Base-by-base conservation (phyloP, 1,139 yeast genomes). In the Saccharomycopsis crataegensis region DNA sequence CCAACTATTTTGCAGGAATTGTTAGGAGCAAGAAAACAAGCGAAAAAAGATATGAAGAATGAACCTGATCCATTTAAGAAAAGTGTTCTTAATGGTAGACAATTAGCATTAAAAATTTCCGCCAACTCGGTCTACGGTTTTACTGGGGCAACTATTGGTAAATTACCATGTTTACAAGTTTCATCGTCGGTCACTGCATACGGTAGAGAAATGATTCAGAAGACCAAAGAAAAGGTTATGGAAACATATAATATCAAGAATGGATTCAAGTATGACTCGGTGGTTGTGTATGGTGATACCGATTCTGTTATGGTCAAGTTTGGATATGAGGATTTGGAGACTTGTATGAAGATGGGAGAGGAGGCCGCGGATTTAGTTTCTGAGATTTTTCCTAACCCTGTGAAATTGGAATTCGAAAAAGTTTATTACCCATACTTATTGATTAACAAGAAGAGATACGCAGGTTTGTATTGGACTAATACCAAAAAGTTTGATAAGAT, bases 271-370 rank as follows among this genome's bases (percentile, higher is more conserved):
- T 83, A 78, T 65, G 96, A 94, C 70, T 86, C 98, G 0, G 79
- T 85, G 61, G 99, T 94, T 58, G 86, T 94, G 46, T 94, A 94
- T 67, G 99, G 99, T 73, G 99, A 94, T 70, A 94, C 99, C 0
- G 99, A 94, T 78, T 94, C 99, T 7, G 99, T 94, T 16, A 94
- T 94, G 99, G 97, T 94, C 47, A 90, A 89, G 65, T 94, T 94
- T 71, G 99, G 99, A 1, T 80, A 83, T 43, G 72, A 74, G n/a
- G 96, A 90, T 64, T 68, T 93, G 58, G 81, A 75, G 55, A 85
- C 86, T 37, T 88, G 96, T 62, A 94, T 94, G 99, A 77, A 79
- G 55, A 67, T 90, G 55, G 99, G 99, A 2, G 86, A 89, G 62
- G 96, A 91, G 64, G 99, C 99, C 0, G 99, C 99, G 0, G 86